Base-by-base conservation (phyloP, 345 rosid genomes). In the Citrus mangshanensis region DNA sequence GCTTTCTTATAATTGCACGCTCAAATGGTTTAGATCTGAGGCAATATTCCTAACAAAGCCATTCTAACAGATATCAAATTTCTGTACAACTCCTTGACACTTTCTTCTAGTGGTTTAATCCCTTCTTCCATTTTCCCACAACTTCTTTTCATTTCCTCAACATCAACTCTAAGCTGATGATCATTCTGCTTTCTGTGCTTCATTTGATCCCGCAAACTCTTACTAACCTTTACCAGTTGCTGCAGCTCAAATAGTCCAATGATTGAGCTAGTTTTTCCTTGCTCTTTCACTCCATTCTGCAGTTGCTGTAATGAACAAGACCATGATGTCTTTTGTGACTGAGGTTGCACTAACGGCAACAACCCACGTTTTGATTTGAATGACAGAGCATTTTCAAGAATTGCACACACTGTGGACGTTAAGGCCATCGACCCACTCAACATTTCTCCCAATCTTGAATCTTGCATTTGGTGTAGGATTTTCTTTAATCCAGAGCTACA, bases 1-100 rank as follows among this genome's bases (percentile, higher is more conserved):
- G 51, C 51, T 12, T 12, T 46, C 51, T 1, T 0, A 13, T 46
- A 46, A 46, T 0, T 13, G 51, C 18, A 46, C 13, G 51, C 51
- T 16, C 18, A 13, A 46, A 12, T 46, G 51, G 5, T 42, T 75
- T 32, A 75, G 62, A 32, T 32, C 7, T 64, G 30, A 28, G 71
- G 7, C 46, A 64, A 64, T 27, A 12, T 32, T 61, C 78, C 71
- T 21, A 75, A 65, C 10, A 49, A 64, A 22, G 34, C 78, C 71
- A 75, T 75, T 64, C 78, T 75, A 49, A 75, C 78, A 22, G 70
- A 63, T 28, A 75, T 49, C 78, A 75, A 22, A 30, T 7, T 58
- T 22, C 51, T 75, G n/a, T 75, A 75, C 70, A 75, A 22, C 30
- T 64, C 78, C 71, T 49, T 75, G 3, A 75, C 62, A 10, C 12